A percentile compares a stretch with the other conserved stretches of the same genome.
These are phyloP conservation scores for Neoboletus magnificus DNA, from an alignment of 768 basidiomycete genomes.

Conservation along the genomic window DNA sequence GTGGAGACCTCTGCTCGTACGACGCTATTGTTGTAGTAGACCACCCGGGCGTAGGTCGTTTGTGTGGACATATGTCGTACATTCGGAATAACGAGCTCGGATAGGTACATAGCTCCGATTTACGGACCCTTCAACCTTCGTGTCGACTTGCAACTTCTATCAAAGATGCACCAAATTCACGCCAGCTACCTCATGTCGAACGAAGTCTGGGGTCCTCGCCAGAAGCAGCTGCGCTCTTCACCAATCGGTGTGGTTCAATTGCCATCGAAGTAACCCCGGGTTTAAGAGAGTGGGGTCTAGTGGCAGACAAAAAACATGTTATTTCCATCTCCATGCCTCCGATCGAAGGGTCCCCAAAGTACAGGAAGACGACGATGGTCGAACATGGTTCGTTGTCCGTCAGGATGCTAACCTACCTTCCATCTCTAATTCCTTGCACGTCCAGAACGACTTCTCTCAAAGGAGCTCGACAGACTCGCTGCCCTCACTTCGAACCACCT, in stretches of 20 bases:
- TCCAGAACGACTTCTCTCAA: constrained; percentile 44
- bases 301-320: constrained; percentile 48
- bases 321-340: constrained; percentile 54
- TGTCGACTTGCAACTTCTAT: constrained; percentile 49
- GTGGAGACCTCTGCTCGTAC: constrained; percentile 53
- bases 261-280: constrained; percentile 43
- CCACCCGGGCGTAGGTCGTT: constrained; percentile 63
- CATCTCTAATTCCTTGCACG: neutral
- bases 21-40: constrained; percentile 67
- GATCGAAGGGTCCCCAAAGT: constrained; percentile 39
- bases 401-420: neutral
- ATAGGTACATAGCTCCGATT: constrained; percentile 75
- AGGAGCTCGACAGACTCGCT: constrained; percentile 48
- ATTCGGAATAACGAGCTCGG: constrained; percentile 1
- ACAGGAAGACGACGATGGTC: constrained; percentile 47
- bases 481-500: constrained; percentile 57
- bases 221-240: constrained; percentile 42
- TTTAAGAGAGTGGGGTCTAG: constrained; percentile 34
- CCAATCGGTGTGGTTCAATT: constrained; percentile 52
- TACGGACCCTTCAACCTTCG: constrained; percentile 54
- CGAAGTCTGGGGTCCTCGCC: constrained; percentile 27
- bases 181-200: constrained; percentile 62
- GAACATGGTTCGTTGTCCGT: constrained; percentile 47
- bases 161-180: constrained; percentile 47
- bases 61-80: neutral